Evolutionary conservation across 257 asterid species (phyloP).

Genomic region (Solanum sejunctum): DNA sequence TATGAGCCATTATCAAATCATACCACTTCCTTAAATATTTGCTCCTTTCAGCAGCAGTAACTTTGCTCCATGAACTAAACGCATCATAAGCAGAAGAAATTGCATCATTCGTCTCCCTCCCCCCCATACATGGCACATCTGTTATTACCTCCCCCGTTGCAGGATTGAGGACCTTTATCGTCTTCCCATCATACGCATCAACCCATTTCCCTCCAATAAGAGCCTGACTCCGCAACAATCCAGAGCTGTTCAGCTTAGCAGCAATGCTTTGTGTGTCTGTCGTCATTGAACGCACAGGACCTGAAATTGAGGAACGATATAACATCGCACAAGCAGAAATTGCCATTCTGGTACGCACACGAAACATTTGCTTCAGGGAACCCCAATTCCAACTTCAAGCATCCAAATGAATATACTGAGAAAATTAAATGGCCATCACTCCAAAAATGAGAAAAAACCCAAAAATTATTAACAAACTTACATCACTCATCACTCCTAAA

Average conservation of each 20-base stretch:
- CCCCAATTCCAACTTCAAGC: background rate
- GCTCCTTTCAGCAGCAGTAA: slow-evolving; percentile 92
- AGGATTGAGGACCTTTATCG: slow-evolving; percentile 77
- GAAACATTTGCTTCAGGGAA: background rate
- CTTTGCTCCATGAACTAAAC: slow-evolving; percentile 83
- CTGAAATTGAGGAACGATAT: background rate
- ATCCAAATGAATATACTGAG: background rate
- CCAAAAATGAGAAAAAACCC: background rate
- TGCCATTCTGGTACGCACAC: background rate
- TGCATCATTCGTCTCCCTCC: slow-evolving; percentile 87
- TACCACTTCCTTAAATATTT: slow-evolving; percentile 74
- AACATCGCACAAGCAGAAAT: background rate
- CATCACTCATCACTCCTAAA: background rate
- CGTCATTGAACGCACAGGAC: slow-evolving; percentile 27
- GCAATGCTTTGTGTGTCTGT: slow-evolving; percentile 49
- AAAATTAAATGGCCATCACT: background rate
- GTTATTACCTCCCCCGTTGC: slow-evolving; percentile 87
- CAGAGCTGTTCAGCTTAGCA: slow-evolving; percentile 54
- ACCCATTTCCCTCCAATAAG: slow-evolving; percentile 89
- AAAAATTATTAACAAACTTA: background rate
- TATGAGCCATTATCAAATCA: slow-evolving; percentile 69
- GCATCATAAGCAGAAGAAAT: slow-evolving; percentile 80
- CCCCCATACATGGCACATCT: slow-evolving; percentile 81
- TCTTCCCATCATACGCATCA: slow-evolving; percentile 85
- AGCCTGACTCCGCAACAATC: slow-evolving; percentile 69